Base-by-base conservation (phyloP, 2,329 filamentous ascomycete genomes). In the Thielaviopsis euricoi region DNA sequence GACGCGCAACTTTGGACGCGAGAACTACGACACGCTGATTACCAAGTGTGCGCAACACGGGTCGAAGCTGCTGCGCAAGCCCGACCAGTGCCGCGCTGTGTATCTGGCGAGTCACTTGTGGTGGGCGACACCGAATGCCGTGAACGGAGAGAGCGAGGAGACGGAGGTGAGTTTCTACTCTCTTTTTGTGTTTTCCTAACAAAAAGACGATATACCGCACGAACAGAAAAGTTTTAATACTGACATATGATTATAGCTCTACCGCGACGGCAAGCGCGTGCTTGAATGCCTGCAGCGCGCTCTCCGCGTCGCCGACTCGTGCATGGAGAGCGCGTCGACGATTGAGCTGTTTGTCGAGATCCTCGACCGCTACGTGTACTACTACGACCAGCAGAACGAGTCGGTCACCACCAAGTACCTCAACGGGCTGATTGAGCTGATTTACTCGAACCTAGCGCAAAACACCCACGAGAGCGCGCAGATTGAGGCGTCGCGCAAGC, bases 341-440 rank as follows among this genome's bases (percentile, higher is more conserved):
- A 93, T 98, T 52, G 94, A 98, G 72, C 79, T 98, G 53, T 98
- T 98, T 71, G 91, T 98, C 59, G 93, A 98, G 73, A 98, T 98
- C 62, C 75, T 98, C 58, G 96, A 98, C 70, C 83, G 93, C 70
- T 98, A 98, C 69, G 90, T 97, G 56, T 98, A 98, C 71, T 98
- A 97, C 74, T 98, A 96, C 73, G 93, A 98, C 71, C 91, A 98
- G 70, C 89, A 95, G 68, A 98, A 98, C 71, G 93, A 98, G 73
- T 90, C 90, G 63, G 93, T 98, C 46, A 98, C 93, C 5, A 96
- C 86, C 2, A 97, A 97, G 72, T 98, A 97, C 69, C 80, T 98
- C 62, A 98, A 98, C 67, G 93, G 93, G 3, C 81, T 98, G 55
- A 97, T 98, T 67, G 93, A 98, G 73, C 81, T 98, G 62, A 97